A percentile compares a stretch with the other conserved stretches of the same genome.
Conservation (phyloP, 495 filamentous ascomycete species). For the Haplographium delicatum region DNA sequence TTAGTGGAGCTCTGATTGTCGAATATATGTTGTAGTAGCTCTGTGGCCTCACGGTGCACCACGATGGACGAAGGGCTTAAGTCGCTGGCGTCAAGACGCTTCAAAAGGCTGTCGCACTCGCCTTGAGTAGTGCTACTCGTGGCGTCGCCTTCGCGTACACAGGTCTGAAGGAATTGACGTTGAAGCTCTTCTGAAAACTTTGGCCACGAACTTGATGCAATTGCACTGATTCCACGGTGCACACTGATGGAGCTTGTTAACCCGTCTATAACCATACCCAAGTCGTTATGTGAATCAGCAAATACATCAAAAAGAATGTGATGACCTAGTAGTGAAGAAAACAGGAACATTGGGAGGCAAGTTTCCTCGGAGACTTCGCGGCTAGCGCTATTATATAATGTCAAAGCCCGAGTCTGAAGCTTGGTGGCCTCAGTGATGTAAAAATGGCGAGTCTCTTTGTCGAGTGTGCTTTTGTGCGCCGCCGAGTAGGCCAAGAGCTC, state of each 20-base stretch:
- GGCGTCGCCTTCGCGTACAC: too few species aligned
- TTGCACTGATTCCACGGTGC: not conserved
- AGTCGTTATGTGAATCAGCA: not conserved
- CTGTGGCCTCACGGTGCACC: too few species aligned
- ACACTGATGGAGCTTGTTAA: not conserved
- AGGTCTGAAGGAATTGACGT: too few species aligned
- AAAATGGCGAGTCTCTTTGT: not conserved
- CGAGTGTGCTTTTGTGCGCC: not conserved
- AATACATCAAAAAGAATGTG: not conserved
- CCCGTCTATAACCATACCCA: not conserved
- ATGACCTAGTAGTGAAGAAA: not conserved
- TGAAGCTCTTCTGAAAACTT: too few species aligned
- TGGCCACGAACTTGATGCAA: not conserved
- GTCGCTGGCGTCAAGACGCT: too few species aligned
- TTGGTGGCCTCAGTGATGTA: not conserved
- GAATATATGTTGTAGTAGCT: too few species aligned
- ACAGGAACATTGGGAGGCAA: not conserved
- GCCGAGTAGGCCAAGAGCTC: not conserved
- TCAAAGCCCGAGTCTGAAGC: not conserved
- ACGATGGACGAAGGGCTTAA: too few species aligned
- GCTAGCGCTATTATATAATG: not conserved
- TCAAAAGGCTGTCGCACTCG: too few species aligned
- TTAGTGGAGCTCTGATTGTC: not conserved
- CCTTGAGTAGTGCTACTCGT: too few species aligned
- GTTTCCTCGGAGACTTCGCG: not conserved